Evolutionary conservation across 345 rosid species (phyloP).

Genomic region (Populus ilicifolia): DNA sequence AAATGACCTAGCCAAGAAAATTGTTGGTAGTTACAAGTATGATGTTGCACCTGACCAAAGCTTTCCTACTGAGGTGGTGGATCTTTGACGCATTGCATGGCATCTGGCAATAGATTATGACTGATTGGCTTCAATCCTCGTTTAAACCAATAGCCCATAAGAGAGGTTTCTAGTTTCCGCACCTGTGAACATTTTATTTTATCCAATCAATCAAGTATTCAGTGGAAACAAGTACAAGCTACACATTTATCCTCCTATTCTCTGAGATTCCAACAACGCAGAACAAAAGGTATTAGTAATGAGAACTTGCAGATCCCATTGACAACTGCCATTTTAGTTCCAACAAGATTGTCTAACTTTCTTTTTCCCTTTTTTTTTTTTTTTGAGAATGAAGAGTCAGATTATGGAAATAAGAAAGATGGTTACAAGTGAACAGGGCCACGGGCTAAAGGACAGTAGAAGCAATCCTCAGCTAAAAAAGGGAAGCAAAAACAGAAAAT

Average conservation of each 20-base stretch:
- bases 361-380: neutral
- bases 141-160: conserved; percentile 56
- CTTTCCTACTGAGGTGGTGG: conserved; percentile 36
- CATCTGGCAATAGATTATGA: conserved; percentile 60
- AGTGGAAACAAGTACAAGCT: neutral
- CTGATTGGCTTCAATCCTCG: conserved; percentile 62
- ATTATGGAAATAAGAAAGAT: neutral
- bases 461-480: neutral
- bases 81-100: conserved; percentile 55
- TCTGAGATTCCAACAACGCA: neutral
- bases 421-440: neutral
- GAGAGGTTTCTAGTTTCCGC: conserved; percentile 66
- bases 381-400: neutral
- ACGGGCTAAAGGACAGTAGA: neutral
- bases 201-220: conserved; percentile 5
- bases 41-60: conserved; percentile 14
- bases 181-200: conserved; percentile 46
- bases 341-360: neutral
- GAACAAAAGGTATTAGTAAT: neutral
- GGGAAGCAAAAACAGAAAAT: neutral
- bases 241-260: neutral
- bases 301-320: neutral
- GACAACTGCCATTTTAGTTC: neutral
- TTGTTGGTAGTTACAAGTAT: neutral
- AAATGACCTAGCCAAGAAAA: neutral